These are phyloP conservation scores for Aspergillus saccharolyticus DNA, from an alignment of 495 filamentous ascomycete species.

Conservation along the genomic window DNA sequence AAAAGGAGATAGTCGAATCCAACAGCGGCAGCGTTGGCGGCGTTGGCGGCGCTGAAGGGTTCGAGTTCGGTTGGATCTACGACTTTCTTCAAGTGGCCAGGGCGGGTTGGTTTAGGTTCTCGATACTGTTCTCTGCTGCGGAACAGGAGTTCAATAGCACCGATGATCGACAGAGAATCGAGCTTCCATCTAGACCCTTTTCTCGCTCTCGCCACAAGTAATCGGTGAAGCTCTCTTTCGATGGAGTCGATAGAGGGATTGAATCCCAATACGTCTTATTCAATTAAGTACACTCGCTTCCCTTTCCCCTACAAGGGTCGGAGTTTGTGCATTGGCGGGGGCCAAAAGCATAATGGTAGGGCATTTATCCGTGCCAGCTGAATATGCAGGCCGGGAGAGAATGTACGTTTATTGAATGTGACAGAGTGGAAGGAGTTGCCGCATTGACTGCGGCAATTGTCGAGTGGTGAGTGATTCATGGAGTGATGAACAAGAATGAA, in stretches of 20 bases:
- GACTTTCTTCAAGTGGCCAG: background rate
- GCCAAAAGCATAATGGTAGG: background rate
- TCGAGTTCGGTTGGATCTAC: background rate
- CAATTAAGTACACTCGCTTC: background rate
- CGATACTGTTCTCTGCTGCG: background rate
- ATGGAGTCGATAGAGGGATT: no score
- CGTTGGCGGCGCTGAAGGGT: background rate
- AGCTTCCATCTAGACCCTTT: background rate
- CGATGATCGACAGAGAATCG: background rate
- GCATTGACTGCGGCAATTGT: background rate
- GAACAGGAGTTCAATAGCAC: background rate
- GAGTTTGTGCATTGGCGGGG: background rate
- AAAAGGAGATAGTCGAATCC: slow-evolving; percentile 3
- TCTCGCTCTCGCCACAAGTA: no score
- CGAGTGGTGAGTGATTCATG: background rate
- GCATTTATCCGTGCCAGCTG: background rate
- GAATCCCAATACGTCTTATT: background rate
- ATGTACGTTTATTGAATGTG: background rate
- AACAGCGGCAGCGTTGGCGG: background rate
- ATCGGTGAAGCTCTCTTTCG: no score
- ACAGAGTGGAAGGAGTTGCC: background rate
- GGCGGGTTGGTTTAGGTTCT: no score
- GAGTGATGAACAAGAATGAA: background rate
- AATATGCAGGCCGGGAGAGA: background rate
- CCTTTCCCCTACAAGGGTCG: background rate